Evolutionary conservation across 2,329 filamentous ascomycete species (phyloP), one percentile per base, ranked within the genome.

Genomic region (Truncatella angustata): DNA sequence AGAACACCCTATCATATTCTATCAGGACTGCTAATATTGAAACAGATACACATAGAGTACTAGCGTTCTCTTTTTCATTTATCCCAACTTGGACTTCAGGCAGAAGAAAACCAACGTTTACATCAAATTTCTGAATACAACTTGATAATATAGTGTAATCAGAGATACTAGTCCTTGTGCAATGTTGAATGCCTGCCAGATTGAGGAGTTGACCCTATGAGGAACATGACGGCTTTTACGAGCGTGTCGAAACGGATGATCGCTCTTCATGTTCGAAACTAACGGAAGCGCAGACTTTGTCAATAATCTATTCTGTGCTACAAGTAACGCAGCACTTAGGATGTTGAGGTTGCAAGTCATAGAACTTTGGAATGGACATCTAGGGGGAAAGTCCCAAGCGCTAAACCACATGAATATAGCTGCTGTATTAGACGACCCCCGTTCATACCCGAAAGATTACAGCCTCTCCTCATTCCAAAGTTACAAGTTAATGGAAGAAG

Each of bases 181-280:
- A 7, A 43, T 14, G 11, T 24, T 26, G 21, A 9, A 18, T 18
- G 21, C 24, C 23, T 14, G 9, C 12, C 23, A 44, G 40, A 10
- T 44, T 23, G 28, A 44, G 14, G 40, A 43, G 23, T 26, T 43
- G 23, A 43, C 40, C 12, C 28, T 43, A n/a, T 43, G 40, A 43
- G 40, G 40, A 43, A 3, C 14, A 16, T 16, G 40, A 43, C 23
- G 40, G 12, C 3, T 28, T 16, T 14, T 28, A 30, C 12, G 23
- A 43, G 40, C 11, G 6, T 43, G 6, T 28, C 23, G 12, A 43
- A 28, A 16, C 11, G 10, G 9, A 14, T 28, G 9, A n/a, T 24
- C 11, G 10, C 12, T 14, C 21, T 43, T 14, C 4, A 28, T 3
- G 14, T 30, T 23, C 23, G n/a, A 3, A 16, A 28, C 4, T 43